These are phyloP conservation scores for Paspalum notatum DNA, from an alignment of 176 grass and related monocot genomes.

Conservation along the genomic window DNA sequence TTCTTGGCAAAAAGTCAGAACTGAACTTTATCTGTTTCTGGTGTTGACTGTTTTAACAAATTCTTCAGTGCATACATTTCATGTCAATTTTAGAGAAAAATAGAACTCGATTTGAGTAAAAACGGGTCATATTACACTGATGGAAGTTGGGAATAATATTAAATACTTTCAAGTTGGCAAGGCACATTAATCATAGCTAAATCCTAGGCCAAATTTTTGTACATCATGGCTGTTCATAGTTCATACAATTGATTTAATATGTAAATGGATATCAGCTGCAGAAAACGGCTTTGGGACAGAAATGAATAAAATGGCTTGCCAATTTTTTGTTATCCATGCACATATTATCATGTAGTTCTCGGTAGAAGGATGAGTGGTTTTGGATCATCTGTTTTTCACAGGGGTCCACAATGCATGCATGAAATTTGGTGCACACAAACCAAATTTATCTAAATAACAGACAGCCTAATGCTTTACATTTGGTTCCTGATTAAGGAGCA, in stretches of 20 bases:
- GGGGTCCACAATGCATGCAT: neutral
- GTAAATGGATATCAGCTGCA: conserved; percentile 8
- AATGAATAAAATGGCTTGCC: neutral
- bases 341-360: neutral
- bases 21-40: conserved; percentile 24
- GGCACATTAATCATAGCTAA: neutral
- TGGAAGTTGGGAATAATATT: neutral
- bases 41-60: conserved; percentile 4
- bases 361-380: neutral
- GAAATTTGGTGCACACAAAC: neutral
- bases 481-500: conserved; percentile 12
- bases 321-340: conserved; percentile 20
- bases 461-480: neutral
- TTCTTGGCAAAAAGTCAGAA: conserved; percentile 50
- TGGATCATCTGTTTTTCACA: conserved; percentile 20
- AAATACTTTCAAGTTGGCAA: neutral
- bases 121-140: neutral
- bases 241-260: neutral
- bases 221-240: conserved; percentile 9
- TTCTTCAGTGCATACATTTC: conserved; percentile 25
- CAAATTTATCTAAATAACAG: conserved; percentile 27
- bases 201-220: conserved; percentile 10
- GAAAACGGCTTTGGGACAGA: neutral
- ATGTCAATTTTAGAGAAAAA: conserved; percentile 9
- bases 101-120: neutral